These are phyloP conservation scores for Leucogyrophana mollusca DNA, from an alignment of 768 basidiomycete species.

Conservation along the genomic window DNA sequence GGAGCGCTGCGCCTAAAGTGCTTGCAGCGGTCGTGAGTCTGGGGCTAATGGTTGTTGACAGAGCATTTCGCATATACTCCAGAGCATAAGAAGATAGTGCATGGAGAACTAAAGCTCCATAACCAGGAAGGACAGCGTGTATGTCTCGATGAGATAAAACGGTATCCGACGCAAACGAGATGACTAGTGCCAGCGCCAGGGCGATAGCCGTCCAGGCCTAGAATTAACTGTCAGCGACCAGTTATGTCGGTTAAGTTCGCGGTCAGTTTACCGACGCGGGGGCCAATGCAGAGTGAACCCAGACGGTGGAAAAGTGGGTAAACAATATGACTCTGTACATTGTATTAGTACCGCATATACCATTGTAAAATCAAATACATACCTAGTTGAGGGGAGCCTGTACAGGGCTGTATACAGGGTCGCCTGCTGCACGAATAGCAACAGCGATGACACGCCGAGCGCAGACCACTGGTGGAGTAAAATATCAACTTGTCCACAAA, in stretches of 20 bases:
- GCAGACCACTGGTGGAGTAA: slow-evolving; percentile 69
- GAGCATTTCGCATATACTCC: slow-evolving; percentile 58
- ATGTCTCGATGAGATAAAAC: slow-evolving; percentile 36
- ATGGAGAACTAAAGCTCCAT: slow-evolving; percentile 62
- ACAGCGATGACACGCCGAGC: slow-evolving; percentile 62
- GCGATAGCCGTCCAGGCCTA: slow-evolving; percentile 53
- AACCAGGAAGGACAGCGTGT: slow-evolving; percentile 53
- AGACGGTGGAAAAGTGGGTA: slow-evolving; percentile 66
- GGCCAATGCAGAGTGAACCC: slow-evolving; percentile 55
- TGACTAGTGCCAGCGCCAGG: slow-evolving; percentile 44
- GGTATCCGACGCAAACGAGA: slow-evolving; percentile 62
- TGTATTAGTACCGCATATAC: slow-evolving; percentile 2
- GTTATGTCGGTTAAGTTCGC: no score
- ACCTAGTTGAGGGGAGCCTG: slow-evolving; percentile 68
- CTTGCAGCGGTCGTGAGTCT: slow-evolving; percentile 55
- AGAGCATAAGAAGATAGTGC: slow-evolving; percentile 58
- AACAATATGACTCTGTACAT: slow-evolving; percentile 63
- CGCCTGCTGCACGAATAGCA: slow-evolving; percentile 67
- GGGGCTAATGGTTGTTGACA: slow-evolving; percentile 57
- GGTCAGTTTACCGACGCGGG: slow-evolving; percentile 43
- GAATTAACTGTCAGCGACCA: slow-evolving; percentile 1
- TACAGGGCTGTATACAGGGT: slow-evolving; percentile 68
- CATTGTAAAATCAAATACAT: slow-evolving; percentile 16
- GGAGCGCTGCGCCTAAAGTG: slow-evolving; percentile 59
- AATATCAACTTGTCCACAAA: slow-evolving; percentile 8